A percentile compares a stretch with the other conserved stretches of the same genome.
These are phyloP conservation scores for Rhododendron henanense DNA, from an alignment of 148 eudicot genomes.

Conservation along the genomic window DNA sequence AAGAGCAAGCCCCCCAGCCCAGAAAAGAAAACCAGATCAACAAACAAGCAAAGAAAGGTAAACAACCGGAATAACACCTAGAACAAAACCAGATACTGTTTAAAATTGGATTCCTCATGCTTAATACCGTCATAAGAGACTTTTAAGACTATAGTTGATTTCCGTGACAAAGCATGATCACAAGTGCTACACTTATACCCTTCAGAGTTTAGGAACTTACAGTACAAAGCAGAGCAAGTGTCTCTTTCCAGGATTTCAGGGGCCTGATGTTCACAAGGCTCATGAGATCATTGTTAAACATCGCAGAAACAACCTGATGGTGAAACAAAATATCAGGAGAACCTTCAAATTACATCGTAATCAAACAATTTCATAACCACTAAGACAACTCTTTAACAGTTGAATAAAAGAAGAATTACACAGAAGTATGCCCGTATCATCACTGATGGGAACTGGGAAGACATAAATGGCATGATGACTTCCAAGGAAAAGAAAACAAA, in stretches of 20 bases:
- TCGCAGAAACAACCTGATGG: constrained; percentile 84
- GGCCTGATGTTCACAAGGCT: constrained; percentile 85
- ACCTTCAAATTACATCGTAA: not conserved
- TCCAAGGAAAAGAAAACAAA: constrained; percentile 3
- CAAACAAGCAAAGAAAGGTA: not conserved
- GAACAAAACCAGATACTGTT: not conserved
- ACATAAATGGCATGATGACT: not conserved
- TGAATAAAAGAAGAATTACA: not conserved
- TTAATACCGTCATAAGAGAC: not conserved
- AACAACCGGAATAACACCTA: not conserved
- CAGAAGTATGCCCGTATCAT: not conserved
- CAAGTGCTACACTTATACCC: not conserved
- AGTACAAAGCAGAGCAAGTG: constrained; percentile 93
- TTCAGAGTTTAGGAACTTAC: constrained; percentile 43
- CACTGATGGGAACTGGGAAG: not conserved
- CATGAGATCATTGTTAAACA: constrained; percentile 83
- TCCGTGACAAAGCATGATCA: not conserved
- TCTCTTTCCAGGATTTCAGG: constrained; percentile 91
- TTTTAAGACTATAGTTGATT: not conserved
- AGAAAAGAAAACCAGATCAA: not conserved
- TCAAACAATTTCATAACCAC: not conserved
- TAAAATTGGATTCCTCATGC: not conserved
- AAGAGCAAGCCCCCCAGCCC: not conserved
- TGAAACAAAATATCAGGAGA: not conserved
- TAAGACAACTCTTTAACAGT: not conserved